Evolutionary conservation across 495 filamentous ascomycete species (phyloP), one percentile per base, ranked within the genome.

Genomic region (Paragyromitra xinjiangensis): DNA sequence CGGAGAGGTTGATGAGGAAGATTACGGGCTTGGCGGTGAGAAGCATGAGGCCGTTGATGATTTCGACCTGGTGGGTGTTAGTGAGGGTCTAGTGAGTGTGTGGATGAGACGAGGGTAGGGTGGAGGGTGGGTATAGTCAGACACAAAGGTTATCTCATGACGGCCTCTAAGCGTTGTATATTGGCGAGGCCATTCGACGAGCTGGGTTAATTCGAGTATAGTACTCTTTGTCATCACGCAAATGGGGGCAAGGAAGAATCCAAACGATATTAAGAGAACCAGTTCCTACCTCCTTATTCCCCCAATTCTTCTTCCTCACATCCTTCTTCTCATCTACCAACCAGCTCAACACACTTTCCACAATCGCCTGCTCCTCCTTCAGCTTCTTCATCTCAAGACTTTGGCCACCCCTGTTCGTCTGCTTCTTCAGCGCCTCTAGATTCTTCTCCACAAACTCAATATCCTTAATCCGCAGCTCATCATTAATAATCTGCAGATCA

Each of bases 381-480:
- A 97, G 85, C 87, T 96, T 97, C 90, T 97, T 98, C 92, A 97
- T 94, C 88, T 98, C 95, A 65, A 99, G 86, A 83, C 92, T 94
- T 85, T 99, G 96, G 14, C 96, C 96, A 77, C 96, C 96, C 85
- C 94, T 88, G 73, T 91, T 87, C 24, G 96, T 99, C 86, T 94
- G 93, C 89, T 98, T 99, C 87, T 91, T 89, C 71, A 96, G 86
- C 80, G 86, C 89, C 81, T 98, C 96, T 71, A 95, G 88, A 2
- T 94, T 91, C 88, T 98, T 99, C 87, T 97, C 94, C 64, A 92
- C 90, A 84, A 98, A 98, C 88, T 99, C 96, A 74, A 97, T 98
- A 87, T 99, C 96, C 88, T 99, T 99, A 83, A 98, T 91, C 63
- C 94, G 89, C 82, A 99, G 86, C 86, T 99, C 96, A 81, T 98